A percentile compares a stretch with the other conserved stretches of the same genome.
Evolutionary conservation across 2,329 filamentous ascomycete genomes (phyloP).

Genomic region (Arthroderma sp.): DNA sequence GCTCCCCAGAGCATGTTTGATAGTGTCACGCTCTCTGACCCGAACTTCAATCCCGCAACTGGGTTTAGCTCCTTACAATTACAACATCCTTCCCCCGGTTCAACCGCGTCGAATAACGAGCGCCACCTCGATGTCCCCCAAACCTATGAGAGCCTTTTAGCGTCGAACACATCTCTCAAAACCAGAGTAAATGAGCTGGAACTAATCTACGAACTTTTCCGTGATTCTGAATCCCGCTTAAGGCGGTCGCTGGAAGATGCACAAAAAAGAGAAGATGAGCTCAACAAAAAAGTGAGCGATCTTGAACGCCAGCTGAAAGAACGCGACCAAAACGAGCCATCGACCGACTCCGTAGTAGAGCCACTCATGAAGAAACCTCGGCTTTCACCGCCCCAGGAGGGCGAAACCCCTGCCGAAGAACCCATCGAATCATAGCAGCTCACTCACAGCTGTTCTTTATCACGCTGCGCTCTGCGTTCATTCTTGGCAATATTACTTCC

Average conservation of each 20-base stretch:
- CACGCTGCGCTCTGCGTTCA: background rate
- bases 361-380: slow-evolving; percentile 44
- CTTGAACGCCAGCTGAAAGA: slow-evolving; percentile 45
- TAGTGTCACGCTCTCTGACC: slow-evolving; percentile 52
- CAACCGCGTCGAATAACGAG: slow-evolving; percentile 43
- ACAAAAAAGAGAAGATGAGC: slow-evolving; percentile 62
- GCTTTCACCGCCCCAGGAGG: slow-evolving; percentile 36
- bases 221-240: slow-evolving; percentile 44
- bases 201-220: slow-evolving; percentile 77
- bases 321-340: slow-evolving; percentile 7
- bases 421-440: slow-evolving; percentile 1
- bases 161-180: slow-evolving; percentile 75
- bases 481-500: background rate
- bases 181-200: slow-evolving; percentile 92
- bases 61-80: slow-evolving; percentile 39
- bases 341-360: slow-evolving; percentile 25
- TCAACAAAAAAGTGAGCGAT: slow-evolving; percentile 72
- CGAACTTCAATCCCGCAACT: slow-evolving; percentile 48
- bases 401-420: slow-evolving; percentile 20
- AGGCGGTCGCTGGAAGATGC: slow-evolving; percentile 59
- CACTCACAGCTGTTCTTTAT: background rate
- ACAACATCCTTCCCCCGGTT: slow-evolving; percentile 46
- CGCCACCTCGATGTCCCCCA: slow-evolving; percentile 58
- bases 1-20: slow-evolving; percentile 70
- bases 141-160: slow-evolving; percentile 66